Percentiles rank a stretch among this genome's conserved stretches.
phyloP scores from a whole-genome alignment of 768 basidiomycete species.

The Russula brevipes region DNA sequence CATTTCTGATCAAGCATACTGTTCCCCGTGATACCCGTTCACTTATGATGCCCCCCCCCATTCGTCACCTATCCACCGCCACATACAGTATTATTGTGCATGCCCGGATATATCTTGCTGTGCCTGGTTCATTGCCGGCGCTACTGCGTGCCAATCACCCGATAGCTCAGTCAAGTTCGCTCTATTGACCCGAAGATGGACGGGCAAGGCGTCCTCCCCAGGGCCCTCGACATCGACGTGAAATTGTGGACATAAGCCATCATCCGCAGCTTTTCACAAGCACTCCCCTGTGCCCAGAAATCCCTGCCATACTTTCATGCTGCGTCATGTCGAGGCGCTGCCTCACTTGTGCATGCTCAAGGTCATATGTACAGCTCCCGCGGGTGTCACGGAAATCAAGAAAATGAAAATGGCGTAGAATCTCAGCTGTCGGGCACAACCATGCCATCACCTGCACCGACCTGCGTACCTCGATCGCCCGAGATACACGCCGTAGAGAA shows the following conservation, averaged over 20 bases:
- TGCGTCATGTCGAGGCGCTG: not conserved
- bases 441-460: not conserved
- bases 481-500: not conserved
- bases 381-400: not conserved
- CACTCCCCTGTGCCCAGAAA: not conserved
- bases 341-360: not conserved
- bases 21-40: not conserved
- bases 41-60: not conserved
- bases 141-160: not conserved
- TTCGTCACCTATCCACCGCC: not conserved
- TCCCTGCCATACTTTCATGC: not conserved
- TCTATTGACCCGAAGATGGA: not conserved
- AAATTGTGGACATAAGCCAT: not conserved
- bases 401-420: not conserved
- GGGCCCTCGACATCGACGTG: not conserved
- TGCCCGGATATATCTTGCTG: not conserved
- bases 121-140: not conserved
- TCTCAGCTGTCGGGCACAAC: not conserved
- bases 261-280: not conserved
- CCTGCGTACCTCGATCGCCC: not conserved
- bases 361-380: not conserved
- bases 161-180: not conserved
- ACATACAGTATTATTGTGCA: not conserved
- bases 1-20: not conserved
- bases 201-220: not conserved